Conservation (phyloP, 2,329 filamentous ascomycete genomes). For the Cladorrhinum sp. region DNA sequence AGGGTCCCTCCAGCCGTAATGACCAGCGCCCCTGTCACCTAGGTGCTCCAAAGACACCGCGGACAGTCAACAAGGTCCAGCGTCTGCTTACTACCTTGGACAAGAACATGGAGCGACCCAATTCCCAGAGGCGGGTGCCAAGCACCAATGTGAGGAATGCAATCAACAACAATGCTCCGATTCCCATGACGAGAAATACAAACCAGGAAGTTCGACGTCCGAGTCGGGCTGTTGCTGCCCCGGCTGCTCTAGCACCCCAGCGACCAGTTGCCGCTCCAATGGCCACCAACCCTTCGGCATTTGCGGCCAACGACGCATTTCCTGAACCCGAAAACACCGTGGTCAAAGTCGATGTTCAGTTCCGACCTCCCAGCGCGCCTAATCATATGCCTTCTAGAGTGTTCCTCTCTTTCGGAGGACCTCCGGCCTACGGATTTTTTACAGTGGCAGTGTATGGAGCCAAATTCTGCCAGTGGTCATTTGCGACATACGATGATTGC, state of each 20-base stretch:
- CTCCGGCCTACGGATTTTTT: conserved; percentile 10
- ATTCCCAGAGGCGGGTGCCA: background rate
- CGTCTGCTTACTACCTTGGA: background rate
- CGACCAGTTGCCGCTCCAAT: background rate
- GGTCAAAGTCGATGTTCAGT: background rate
- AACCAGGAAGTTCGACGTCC: background rate
- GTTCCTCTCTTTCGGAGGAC: conserved; percentile 5
- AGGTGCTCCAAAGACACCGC: background rate
- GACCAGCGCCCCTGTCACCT: background rate
- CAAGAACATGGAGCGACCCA: background rate
- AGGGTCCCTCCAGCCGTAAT: background rate
- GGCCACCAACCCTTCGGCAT: background rate
- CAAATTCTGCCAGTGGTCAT: conserved; percentile 13
- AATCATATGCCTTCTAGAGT: conserved; percentile 1
- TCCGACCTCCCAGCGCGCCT: conserved; percentile 1
- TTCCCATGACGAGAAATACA: background rate
- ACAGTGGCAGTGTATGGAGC: background rate
- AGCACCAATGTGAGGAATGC: background rate
- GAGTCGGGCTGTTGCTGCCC: background rate
- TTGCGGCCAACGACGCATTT: background rate
- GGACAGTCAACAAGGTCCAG: background rate
- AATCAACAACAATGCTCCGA: background rate
- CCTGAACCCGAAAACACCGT: background rate
- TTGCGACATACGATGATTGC: conserved; percentile 14
- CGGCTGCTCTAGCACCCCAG: background rate